Evolutionary conservation across 305 asterid genomes (phyloP), one percentile per base, ranked within the genome.

Genomic region (Fraxinus latifolia): DNA sequence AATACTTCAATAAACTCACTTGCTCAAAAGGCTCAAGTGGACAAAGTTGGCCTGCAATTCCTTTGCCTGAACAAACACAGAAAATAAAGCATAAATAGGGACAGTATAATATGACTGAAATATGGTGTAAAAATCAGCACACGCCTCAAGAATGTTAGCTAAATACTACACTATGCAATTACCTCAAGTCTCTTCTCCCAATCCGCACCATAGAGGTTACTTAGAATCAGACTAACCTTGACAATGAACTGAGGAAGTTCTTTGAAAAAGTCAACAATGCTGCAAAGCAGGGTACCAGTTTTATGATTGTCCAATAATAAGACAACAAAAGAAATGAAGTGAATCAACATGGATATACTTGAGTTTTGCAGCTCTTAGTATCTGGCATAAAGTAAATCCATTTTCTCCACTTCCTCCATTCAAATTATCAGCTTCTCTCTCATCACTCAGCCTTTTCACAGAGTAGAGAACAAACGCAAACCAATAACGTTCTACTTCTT

Each of bases 111-210:
- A 50, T 5, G 11, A 72, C 79, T 12, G 33, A 83, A 78, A 76
- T 42, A 36, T 37, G 27, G 76, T 19, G 31, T 42, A 77, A 72
- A 33, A 11, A 71, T 50, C 3, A 73, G 11, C 34, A 79, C 32
- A 71, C 77, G 42, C 44, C 21, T 53, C 47, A 39, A 39, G 44
- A 75, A 79, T 36, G 67, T 62, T 55, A 80, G 81, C 79, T 32
- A 83, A 85, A 78, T 82, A 58, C 37, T 68, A 62, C 72, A 86
- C 79, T 12, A 79, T 68, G 78, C 60, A 81, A 72, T 80, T 91
- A 95, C 99, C 99, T 92, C 93, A 12, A 94, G 91, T 88, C 93
- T 94, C 90, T 91, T 94, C 90, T 93, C 96, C 98, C 99, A 95
- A 84, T 90, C 97, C 39, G 81, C 85, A 29, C 98, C 98, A 36